Evolutionary conservation across 148 eudicot species (phyloP).

Genomic region (Fagopyrum tataricum): DNA sequence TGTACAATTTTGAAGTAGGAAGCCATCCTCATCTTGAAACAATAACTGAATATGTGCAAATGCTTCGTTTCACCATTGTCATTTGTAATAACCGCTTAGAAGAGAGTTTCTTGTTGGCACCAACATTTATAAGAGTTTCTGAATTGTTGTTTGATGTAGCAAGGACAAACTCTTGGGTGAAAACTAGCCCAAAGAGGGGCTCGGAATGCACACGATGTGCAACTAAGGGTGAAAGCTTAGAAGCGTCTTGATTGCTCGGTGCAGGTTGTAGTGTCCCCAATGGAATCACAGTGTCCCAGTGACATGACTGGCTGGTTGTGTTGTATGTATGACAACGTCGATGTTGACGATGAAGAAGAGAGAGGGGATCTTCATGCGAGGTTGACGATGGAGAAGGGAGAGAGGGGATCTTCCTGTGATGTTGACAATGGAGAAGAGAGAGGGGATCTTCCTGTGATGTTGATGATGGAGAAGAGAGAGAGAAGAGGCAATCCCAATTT

Average conservation of each 20-base stretch:
- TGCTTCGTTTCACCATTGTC: not conserved
- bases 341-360: slow-evolving; percentile 50
- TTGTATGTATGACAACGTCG: slow-evolving; percentile 76
- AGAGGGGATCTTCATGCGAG: too few species aligned
- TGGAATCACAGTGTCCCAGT: slow-evolving; percentile 58
- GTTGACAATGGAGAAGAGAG: slow-evolving; percentile 44
- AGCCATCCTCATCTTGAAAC: not conserved
- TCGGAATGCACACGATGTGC: slow-evolving; percentile 71
- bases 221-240: slow-evolving; percentile 67
- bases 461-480: slow-evolving; percentile 40
- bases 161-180: slow-evolving; percentile 61
- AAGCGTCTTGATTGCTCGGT: slow-evolving; percentile 73
- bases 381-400: slow-evolving; percentile 49
- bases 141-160: slow-evolving; percentile 64
- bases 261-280: slow-evolving; percentile 64
- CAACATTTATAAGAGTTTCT: not conserved
- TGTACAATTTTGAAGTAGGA: slow-evolving; percentile 2
- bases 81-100: not conserved
- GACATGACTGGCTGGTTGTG: slow-evolving; percentile 62
- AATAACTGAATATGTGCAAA: slow-evolving; percentile 4
- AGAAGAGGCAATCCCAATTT: accelerated
- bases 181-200: slow-evolving; percentile 65
- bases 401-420: not conserved
- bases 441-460: slow-evolving; percentile 3
- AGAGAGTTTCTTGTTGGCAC: slow-evolving; percentile 3